Conservation (phyloP, 345 rosid genomes). For the Excoecaria agallocha region DNA sequence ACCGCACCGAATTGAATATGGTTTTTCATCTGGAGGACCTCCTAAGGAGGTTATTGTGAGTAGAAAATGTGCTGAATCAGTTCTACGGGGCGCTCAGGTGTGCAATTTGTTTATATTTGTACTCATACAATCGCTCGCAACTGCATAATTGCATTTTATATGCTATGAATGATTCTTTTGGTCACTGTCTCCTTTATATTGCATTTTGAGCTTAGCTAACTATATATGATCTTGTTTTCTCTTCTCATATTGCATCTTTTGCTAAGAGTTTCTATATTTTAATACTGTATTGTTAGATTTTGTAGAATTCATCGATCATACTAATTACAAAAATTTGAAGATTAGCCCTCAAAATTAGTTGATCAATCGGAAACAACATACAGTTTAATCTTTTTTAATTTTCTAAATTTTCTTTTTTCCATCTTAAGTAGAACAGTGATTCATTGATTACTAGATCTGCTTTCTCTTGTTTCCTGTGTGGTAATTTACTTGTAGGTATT, state of each 20-base stretch:
- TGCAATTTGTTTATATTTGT: not conserved
- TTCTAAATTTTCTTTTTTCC: not conserved
- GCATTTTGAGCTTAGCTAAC: not conserved
- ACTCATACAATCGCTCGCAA: not conserved
- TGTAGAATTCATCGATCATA: not conserved
- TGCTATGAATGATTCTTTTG: not conserved
- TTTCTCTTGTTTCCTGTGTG: constrained; percentile 15
- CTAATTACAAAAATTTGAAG: not conserved
- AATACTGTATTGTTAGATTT: not conserved
- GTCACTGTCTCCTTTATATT: not conserved
- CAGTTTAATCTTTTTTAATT: not conserved
- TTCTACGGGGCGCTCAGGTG: constrained; percentile 99
- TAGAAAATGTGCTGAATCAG: constrained; percentile 97
- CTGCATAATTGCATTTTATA: not conserved
- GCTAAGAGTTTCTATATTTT: not conserved
- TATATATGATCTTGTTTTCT: not conserved
- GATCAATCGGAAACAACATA: not conserved
- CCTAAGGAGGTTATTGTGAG: constrained; percentile 95
- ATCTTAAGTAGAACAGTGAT: not conserved
- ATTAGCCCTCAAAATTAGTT: not conserved
- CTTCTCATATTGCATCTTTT: not conserved
- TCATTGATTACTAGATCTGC: constrained; percentile 3
- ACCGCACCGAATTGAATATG: constrained; percentile 70
- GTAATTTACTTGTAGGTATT: constrained; percentile 54
- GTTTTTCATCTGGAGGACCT: constrained; percentile 41